Percentiles rank a stretch among this genome's conserved stretches.
These are phyloP conservation scores for Tuber magnatum DNA, from an alignment of 495 filamentous ascomycete species.

Conservation along the genomic window DNA sequence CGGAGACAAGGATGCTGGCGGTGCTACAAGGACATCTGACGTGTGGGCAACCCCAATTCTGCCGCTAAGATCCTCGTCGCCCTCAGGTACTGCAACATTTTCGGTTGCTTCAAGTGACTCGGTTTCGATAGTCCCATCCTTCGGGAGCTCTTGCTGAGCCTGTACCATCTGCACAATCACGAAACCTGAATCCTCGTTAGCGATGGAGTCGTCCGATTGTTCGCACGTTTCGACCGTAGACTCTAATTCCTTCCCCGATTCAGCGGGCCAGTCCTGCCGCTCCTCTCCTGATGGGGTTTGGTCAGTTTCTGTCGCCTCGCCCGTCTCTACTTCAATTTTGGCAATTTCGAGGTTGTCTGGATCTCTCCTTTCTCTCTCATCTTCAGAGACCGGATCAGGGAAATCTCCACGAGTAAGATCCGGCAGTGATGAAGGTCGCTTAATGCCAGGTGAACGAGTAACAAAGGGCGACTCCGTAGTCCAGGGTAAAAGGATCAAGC, in stretches of 20 bases:
- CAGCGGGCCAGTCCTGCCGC: not conserved
- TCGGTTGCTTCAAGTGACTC: slow-evolving; percentile 8
- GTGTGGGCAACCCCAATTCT: slow-evolving; percentile 26
- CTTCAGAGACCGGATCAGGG: slow-evolving; percentile 29
- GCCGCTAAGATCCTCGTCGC: slow-evolving; percentile 10
- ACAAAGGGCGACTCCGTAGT: slow-evolving; percentile 36
- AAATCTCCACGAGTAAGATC: slow-evolving; percentile 36
- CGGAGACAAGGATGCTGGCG: slow-evolving; percentile 18
- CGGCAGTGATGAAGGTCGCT: slow-evolving; percentile 32
- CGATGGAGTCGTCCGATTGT: slow-evolving; percentile 1
- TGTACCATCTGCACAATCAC: slow-evolving; percentile 2
- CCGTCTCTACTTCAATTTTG: not conserved
- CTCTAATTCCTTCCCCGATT: slow-evolving; percentile 3
- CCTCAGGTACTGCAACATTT: not conserved
- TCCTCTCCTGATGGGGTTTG: slow-evolving; percentile 19
- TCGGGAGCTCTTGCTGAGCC: not conserved
- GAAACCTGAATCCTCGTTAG: not conserved
- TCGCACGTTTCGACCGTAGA: slow-evolving; percentile 7
- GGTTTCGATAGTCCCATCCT: slow-evolving; percentile 3
- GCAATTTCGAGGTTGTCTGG: not conserved
- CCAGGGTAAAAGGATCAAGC: slow-evolving; percentile 52
- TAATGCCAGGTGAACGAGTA: slow-evolving; percentile 13
- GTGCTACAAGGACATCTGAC: slow-evolving; percentile 23
- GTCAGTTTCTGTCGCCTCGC: slow-evolving; percentile 8
- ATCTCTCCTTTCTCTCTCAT: slow-evolving; percentile 4